A percentile compares a stretch with the other conserved stretches of the same genome.
These are phyloP conservation scores for Chalciporus sp. DNA, from an alignment of 1,284 basidiomycete genomes.

Conservation along the genomic window DNA sequence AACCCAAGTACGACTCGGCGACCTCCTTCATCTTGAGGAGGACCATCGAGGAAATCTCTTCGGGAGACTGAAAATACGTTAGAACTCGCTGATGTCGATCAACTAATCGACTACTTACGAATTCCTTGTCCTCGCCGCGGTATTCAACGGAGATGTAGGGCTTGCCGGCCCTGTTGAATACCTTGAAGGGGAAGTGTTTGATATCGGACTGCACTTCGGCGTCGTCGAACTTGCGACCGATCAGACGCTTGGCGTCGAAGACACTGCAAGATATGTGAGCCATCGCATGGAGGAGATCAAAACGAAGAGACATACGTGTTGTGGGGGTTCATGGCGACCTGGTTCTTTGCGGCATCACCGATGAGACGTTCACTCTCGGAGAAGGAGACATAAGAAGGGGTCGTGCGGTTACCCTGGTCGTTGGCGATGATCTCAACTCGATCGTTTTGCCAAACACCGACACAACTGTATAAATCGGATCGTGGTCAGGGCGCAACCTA, in stretches of 20 bases:
- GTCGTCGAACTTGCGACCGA: conserved; percentile 86
- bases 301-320: conserved; percentile 55
- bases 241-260: conserved; percentile 90
- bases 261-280: conserved; percentile 48
- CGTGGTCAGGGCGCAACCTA: background rate
- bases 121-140: conserved; percentile 90
- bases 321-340: conserved; percentile 85
- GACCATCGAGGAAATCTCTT: conserved; percentile 98
- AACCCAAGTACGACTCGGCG: conserved; percentile 95
- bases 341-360: conserved; percentile 96
- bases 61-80: conserved; percentile 66
- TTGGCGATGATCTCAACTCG: conserved; percentile 98
- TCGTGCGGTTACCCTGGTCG: conserved; percentile 97
- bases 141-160: conserved; percentile 90
- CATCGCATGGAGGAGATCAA: conserved; percentile 12
- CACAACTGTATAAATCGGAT: conserved; percentile 52
- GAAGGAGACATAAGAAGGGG: conserved; percentile 93
- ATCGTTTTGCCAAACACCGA: conserved; percentile 98
- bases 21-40: conserved; percentile 98
- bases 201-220: conserved; percentile 91
- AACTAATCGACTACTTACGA: conserved; percentile 57
- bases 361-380: conserved; percentile 93
- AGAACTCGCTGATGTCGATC: background rate
- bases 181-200: conserved; percentile 95
- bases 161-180: conserved; percentile 82